phyloP scores from a whole-genome alignment of 2,329 filamentous ascomycete genomes.

The Ophiobolus disseminans region DNA sequence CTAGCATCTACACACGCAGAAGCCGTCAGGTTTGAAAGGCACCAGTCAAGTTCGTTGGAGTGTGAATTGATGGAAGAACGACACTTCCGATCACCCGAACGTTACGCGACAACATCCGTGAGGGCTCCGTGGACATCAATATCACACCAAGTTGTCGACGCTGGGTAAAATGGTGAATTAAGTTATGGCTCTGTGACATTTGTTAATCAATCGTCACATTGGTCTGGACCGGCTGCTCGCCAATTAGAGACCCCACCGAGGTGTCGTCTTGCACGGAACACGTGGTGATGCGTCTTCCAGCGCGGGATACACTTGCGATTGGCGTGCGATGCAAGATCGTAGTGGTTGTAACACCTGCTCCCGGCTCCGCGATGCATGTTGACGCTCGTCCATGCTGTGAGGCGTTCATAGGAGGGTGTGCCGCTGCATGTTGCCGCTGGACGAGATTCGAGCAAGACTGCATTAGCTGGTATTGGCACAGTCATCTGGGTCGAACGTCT shows the following conservation, averaged over 20 bases:
- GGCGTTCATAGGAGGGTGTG: slow-evolving; percentile 21
- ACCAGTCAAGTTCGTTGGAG: too few species aligned
- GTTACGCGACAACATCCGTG: too few species aligned
- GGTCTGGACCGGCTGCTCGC: not conserved
- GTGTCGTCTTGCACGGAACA: not conserved
- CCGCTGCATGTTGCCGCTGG: slow-evolving; percentile 20
- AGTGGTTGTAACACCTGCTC: slow-evolving; percentile 16
- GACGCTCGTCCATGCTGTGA: slow-evolving; percentile 9
- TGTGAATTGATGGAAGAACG: too few species aligned
- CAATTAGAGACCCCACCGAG: not conserved
- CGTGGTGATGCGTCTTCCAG: not conserved
- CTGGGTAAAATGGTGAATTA: too few species aligned
- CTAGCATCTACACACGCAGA: too few species aligned
- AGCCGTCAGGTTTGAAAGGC: too few species aligned
- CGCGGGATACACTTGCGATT: slow-evolving; percentile 9
- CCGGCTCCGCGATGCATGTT: slow-evolving; percentile 32
- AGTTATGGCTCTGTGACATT: not conserved
- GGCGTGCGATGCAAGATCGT: slow-evolving; percentile 20
- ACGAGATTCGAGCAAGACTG: slow-evolving; percentile 9
- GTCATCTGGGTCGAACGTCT: slow-evolving; percentile 8
- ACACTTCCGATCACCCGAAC: too few species aligned
- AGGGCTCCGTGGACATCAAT: too few species aligned
- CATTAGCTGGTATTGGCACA: slow-evolving; percentile 18
- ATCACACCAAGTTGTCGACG: too few species aligned
- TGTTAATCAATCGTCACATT: not conserved